Base-by-base conservation (phyloP, 2,329 filamentous ascomycete genomes). In the Akanthomyces muscarius region DNA sequence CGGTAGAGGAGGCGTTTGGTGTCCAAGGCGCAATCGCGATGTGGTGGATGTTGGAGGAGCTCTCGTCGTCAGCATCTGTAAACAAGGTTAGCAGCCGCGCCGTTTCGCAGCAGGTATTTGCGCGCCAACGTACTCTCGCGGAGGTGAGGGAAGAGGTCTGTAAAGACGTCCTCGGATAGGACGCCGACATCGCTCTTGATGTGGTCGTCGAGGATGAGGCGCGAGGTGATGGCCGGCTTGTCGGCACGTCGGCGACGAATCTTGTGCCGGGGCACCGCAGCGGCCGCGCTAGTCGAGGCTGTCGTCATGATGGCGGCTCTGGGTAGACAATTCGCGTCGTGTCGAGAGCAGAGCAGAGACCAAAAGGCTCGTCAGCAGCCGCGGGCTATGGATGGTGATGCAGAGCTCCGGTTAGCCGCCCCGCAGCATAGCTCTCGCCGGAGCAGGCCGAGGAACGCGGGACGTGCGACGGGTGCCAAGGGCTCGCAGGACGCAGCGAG, bases 171-270 rank as follows among this genome's bases (percentile, higher is more conserved):
- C 70, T 92, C 89, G 14, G 94, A 97, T 60, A 98, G 77, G 67
- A 95, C 85, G 66, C 92, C 95, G 65, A 93, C 83, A 72, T 97
- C 91, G 60, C 91, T 91, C 76, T 89, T 91, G 70, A 96, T 82
- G 74, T 90, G 89, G 72, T 92, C 90, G 75, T 97, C 92, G 63
- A 97, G 85, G 44, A 96, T 84, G 57, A 98, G 81, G 63, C 90
- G 87, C 63, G 92, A 93, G 64, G 90, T 84, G 64, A 96, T 82
- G 50, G 93, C 84, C 8, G 89, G 83, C 74, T 90, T 92, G 74
- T 95, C 86, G 68, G 86, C 81, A 61, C 84, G 79, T 57, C 85
- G 81, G 66, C 85, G 79, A 63, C 84, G 78, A 62, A 77, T 78
- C 64, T 78, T 78, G 71, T 77, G 80, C 68, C 74, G 75, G 60